Evolutionary conservation across 2,329 filamentous ascomycete genomes (phyloP), one percentile per base, ranked within the genome.

Genomic region (Cladosporium sp.): DNA sequence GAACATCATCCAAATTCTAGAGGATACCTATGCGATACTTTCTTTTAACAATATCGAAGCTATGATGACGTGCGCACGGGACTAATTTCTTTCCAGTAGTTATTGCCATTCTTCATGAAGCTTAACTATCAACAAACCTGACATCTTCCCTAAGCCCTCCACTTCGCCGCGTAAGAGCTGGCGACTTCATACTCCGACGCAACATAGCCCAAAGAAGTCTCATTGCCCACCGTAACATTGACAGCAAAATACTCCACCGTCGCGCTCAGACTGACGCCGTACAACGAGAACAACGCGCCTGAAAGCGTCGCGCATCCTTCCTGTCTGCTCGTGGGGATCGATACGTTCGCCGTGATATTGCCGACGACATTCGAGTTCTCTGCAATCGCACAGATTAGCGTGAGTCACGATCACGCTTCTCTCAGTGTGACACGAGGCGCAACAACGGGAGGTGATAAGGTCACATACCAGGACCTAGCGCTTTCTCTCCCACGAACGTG

Each of bases 291-390:
- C 27, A 56, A 43, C 27, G 54, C 57, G 4, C 51, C 57, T 11
- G 54, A 50, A 12, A 59, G 34, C 3, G 50, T 42, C 8, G 45
- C 45, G 11, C 24, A 24, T 1, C 54, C 50, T 18, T 55, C 48
- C 0, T 32, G 41, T 12, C 44, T 41, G 9, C 36, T 52, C 1
- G 56, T 51, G 2, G 58, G 58, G 11, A 61, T 53, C 18, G 54
- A 48, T 3, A 59, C 51, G 24, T 54, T 54, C 19, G 56, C 55
- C 7, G 57, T 61, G 29, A 61, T 58, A 24, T 61, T 54, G 37
- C 36, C 42, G 24, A 51, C 13, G 39, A 54, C 40, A 32, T 54
- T 54, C 1, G 52, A 54, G 18, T 48, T 40, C 15, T 40, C 52
- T 54, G 18, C n/a, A n/a, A n/a, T n/a, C n/a, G n/a, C n/a, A n/a